Base-by-base conservation (phyloP, 2,329 filamentous ascomycete genomes). In the Uncinocarpus reesii region DNA sequence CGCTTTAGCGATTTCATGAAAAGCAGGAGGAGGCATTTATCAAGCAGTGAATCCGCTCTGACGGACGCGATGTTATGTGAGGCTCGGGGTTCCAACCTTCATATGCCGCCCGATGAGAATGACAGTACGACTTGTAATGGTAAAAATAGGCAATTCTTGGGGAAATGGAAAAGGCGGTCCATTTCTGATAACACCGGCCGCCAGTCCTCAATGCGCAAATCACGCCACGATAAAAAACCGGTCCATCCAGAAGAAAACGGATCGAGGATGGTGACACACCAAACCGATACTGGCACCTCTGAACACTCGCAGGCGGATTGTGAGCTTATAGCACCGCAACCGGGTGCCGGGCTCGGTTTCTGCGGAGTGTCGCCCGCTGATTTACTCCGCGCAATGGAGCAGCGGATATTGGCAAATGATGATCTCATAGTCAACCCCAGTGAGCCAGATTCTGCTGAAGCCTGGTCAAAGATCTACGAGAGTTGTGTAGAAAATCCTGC, bases 401-500 rank as follows among this genome's bases (percentile, higher is more conserved):
- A n/a, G n/a, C n/a, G n/a, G n/a, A n/a, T n/a, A n/a, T n/a, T n/a
- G n/a, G n/a, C n/a, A n/a, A n/a, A n/a, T n/a, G n/a, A 24, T 41
- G 6, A 15, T 16, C 16, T 41, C 15, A 4, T 26, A 34, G 23
- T 11, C 4, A 15, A 8, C 2, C 26, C 8, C 1, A 11, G 18
- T 7, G 35, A 16, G n/a, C 38, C 23, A 24, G 15, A 42, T 11
- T 46, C 49, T n/a, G 52, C 52, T 28, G 46, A 53, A 46, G 50
- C 31, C 16, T 53, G 52, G 52, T 52, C 47, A 18, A 28, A 24
- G 29, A 41, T 53, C 15, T 53, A 53, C 36, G 43, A 49, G 28
- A 46, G 50, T 11, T 53, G 52, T 37, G 28, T 53, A 11, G 42
- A 47, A n/a, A 34, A 28, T 15, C 49, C 46, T 16, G 24, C 36